These are phyloP conservation scores for Persicaria tinctoria DNA, from an alignment of 148 eudicot species.

Conservation along the genomic window DNA sequence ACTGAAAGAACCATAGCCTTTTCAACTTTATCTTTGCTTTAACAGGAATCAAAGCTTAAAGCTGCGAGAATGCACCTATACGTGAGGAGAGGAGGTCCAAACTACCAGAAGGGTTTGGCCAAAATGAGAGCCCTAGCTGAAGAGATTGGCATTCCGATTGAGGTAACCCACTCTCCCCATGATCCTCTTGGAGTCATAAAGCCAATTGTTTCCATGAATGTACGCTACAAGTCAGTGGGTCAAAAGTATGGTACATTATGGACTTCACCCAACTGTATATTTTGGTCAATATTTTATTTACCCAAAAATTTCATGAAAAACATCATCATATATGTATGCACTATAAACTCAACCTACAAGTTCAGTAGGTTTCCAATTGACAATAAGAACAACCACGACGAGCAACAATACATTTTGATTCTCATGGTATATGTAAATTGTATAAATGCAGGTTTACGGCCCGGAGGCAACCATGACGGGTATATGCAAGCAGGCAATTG, in stretches of 20 bases:
- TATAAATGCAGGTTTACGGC: conserved; percentile 55
- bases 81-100: conserved; percentile 99
- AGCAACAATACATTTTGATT: background rate
- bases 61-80: conserved; percentile 89
- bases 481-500: conserved; percentile 96
- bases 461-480: conserved; percentile 99
- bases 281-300: too few relatives aligned
- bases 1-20: background rate
- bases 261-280: too few relatives aligned
- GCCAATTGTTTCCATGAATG: background rate
- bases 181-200: background rate
- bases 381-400: background rate
- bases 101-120: conserved; percentile 93
- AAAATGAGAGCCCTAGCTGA: conserved; percentile 84
- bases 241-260: too few relatives aligned
- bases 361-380: too few relatives aligned
- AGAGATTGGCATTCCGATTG: conserved; percentile 94
- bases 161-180: conserved; percentile 34
- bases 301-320: too few relatives aligned
- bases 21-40: conserved; percentile 1
- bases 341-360: too few relatives aligned
- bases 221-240: too few relatives aligned
- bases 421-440: background rate
- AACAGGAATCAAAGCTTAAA: conserved; percentile 70
- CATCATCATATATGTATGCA: too few relatives aligned